These are phyloP conservation scores for Russula lepida DNA, from an alignment of 768 basidiomycete species.

Conservation along the genomic window DNA sequence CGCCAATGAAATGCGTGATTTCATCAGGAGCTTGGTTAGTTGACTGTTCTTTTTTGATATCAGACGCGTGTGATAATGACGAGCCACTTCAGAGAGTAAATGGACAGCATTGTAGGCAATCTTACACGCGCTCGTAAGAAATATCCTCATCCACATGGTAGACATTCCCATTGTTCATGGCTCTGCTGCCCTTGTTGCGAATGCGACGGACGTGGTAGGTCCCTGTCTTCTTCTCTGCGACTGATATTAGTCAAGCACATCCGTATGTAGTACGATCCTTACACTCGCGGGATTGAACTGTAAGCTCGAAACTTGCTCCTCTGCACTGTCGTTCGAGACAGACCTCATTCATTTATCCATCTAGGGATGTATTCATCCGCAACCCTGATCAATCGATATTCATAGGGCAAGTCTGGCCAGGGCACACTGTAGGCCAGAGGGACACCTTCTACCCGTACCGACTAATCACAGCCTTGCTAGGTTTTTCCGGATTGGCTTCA, in stretches of 20 bases:
- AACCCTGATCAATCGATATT: conserved; percentile 69
- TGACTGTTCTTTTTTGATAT: background rate
- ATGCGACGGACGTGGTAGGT: conserved; percentile 54
- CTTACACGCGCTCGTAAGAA: background rate
- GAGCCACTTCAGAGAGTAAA: conserved; percentile 30
- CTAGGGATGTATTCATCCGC: conserved; percentile 61
- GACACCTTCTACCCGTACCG: background rate
- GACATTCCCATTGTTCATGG: conserved; percentile 68
- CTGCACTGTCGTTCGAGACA: background rate
- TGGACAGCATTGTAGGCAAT: conserved; percentile 39
- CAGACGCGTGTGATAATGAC: background rate
- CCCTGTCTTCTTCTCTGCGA: too few species aligned
- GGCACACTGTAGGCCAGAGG: conserved; percentile 44
- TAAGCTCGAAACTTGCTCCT: conserved; percentile 27
- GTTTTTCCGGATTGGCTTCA: conserved; percentile 58
- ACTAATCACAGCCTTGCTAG: conserved; percentile 24
- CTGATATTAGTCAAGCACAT: background rate
- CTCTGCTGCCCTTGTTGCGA: conserved; percentile 47
- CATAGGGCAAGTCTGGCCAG: conserved; percentile 72
- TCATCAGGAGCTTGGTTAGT: conserved; percentile 51
- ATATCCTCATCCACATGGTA: conserved; percentile 20
- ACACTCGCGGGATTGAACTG: conserved; percentile 52
- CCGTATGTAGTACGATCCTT: conserved; percentile 55
- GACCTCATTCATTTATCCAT: background rate
- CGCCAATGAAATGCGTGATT: conserved; percentile 40